Evolutionary conservation across 768 basidiomycete species (phyloP), one percentile per base, ranked within the genome.

Genomic region (Mycena kentingensis): DNA sequence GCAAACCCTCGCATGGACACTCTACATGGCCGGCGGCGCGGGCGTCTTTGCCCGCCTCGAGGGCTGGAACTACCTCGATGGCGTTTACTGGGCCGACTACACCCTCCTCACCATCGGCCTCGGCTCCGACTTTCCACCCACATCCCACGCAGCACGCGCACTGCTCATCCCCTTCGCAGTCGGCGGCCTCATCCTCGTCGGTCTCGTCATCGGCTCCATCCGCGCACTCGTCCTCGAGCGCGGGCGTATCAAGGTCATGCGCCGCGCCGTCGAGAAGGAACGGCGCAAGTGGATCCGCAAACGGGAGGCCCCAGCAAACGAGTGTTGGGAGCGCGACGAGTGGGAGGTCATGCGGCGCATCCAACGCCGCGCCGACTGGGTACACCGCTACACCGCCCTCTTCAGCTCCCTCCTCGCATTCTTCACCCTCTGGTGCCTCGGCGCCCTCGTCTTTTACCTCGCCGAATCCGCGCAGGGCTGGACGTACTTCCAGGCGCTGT

Each of bases 41-140:
- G 73, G 67, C 1, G 62, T 77, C 6, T 76, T 73, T 49, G 57
- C 71, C 5, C 41, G 46, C 1, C 55, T 73, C 18, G 72, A 76
- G 43, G 62, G 58, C 5, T 75, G 74, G 74, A 50, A 59, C 18
- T 77, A 68, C 52, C 54, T 69, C 21, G 72, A 77, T 41, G 74
- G 63, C 2, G 51, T 77, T 1, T 76, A 75, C 52, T 75, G 73
- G 74, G 72, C 71, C 2, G 71, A 75, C 46, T 77, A 76, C 50
- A 74, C 75, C 1, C 63, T 76, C 13, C 60, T 76, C 28, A 76
- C 73, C 0, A 70, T 75, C 37, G 73, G 75, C 1, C 61, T 76
- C 5, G 75, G 74, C 3, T 63, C 70, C 2, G 74, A 75, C 55
- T 75, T 74, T 42, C 71, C 71, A 4, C 61, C 70, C 0, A 51